Evolutionary conservation across 208 protist genomes (phyloP), one percentile per base, ranked within the genome.

Genomic region (Leishmania major): DNA sequence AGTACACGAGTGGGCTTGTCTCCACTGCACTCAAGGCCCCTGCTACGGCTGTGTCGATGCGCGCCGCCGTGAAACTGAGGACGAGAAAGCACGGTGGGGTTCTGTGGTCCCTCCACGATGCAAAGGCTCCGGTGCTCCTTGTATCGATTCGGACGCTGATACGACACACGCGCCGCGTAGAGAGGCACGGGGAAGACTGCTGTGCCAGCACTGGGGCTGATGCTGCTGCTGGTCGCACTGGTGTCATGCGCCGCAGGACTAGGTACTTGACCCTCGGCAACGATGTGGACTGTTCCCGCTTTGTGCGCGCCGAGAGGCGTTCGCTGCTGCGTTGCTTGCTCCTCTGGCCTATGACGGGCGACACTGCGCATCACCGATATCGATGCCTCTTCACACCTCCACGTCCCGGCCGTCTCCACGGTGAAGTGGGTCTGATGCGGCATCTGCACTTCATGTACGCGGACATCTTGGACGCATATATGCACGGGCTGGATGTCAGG

Each of bases 131-230:
- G 19, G 15, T 67, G 55, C 72, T 85, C 77, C 62, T 85, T 85
- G 72, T 78, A 80, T 70, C 49, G 49, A 66, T 77, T 85, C n/a
- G 82, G 77, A n/a, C 72, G 82, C 31, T 66, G 69, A 51, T 85
- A 81, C 28, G 71, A 60, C 47, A 75, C 77, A 13, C 60, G 60
- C 31, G 82, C 82, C 47, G 74, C 43, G 51, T 81, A 85, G 35
- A 85, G 82, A n/a, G 82, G 81, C 19, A 80, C 43, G 10, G 72
- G 4, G n/a, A 55, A 62, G 57, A 64, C 28, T 17, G 45, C 10
- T 43, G 28, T 22, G 28, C 1, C 66, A n/a, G 66, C 1, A 15
- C 13, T 35, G 47, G 31, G 19, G 37, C 53, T 75, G 64, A 8
- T 37, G 62, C 13, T 57, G 47, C 35, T 49, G 40, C 37, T 80